Evolutionary conservation across 1,284 basidiomycete species (phyloP), one percentile per base, ranked within the genome.

Genomic region (Kwoniella shivajii): DNA sequence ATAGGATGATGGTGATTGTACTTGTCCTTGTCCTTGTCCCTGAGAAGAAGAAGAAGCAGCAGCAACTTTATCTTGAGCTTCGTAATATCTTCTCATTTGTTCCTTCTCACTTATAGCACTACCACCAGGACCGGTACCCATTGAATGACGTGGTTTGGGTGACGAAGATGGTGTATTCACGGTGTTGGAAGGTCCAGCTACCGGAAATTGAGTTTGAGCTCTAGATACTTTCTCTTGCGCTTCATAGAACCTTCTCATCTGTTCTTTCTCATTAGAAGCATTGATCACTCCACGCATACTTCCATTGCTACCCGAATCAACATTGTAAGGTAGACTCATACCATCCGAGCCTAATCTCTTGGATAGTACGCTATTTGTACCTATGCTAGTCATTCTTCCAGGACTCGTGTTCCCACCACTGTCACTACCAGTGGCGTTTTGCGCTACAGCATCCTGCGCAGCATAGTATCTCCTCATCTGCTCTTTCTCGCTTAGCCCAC

Each of bases 391-490:
- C 26, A 30, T 13, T 27, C 6, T 45, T 30, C 29, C 20, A 4
- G 43, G 43, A 18, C 6, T 27, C 22, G 43, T 26, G n/a, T 24
- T n/a, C n/a, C n/a, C n/a, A n/a, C n/a, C n/a, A n/a, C n/a, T n/a
- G n/a, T n/a, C n/a, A n/a, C n/a, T n/a, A n/a, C n/a, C n/a, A n/a
- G n/a, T n/a, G n/a, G n/a, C n/a, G n/a, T n/a, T 50, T 29, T 39
- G 47, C 0, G 60, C 64, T 13, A 71, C 70, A 10, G 59, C 41
- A 33, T 88, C 86, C 59, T 84, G 84, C 3, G 83, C 84, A 61
- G 87, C 88, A 60, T 83, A 76, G 50, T 71, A 72, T 46, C 66
- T 49, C 34, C 69, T 61, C 71, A 79, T 74, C 38, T 68, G 66
- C 52, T 76, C 76, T 54, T 78, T 78, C 53, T 77, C 77, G 31